Evolutionary conservation across 139 green algal species (phyloP).

Genomic region (Chlorella sorokiniana): DNA sequence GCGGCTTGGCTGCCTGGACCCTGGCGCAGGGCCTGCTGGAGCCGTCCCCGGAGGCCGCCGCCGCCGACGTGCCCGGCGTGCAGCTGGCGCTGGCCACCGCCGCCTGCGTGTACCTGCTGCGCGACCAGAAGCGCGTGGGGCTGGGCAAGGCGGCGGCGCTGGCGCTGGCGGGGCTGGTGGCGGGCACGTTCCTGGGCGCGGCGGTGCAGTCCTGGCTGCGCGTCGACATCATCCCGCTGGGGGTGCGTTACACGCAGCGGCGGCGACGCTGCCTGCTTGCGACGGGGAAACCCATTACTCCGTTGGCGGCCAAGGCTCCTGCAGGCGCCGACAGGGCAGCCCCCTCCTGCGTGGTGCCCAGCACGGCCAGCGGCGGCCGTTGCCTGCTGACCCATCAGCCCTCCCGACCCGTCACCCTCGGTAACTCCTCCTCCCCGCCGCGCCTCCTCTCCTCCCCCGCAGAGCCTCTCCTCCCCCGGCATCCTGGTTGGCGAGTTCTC

Average conservation of each 20-base stretch:
- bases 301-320: too few species aligned
- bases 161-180: constrained; percentile 60
- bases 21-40: constrained; percentile 56
- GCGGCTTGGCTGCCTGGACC: constrained; percentile 53
- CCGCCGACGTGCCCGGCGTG: constrained; percentile 69
- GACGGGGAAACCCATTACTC: too few species aligned
- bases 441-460: neutral
- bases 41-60: constrained; percentile 45
- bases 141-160: constrained; percentile 62
- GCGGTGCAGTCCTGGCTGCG: constrained; percentile 78
- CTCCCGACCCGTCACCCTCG: too few species aligned
- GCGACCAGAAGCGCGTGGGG: constrained; percentile 71
- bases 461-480: constrained; percentile 71
- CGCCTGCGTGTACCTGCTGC: constrained; percentile 78
- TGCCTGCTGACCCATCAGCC: neutral
- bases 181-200: constrained; percentile 71
- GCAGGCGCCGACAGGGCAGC: too few species aligned
- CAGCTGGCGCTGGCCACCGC: constrained; percentile 78
- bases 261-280: neutral
- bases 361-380: neutral
- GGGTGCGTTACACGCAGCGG: constrained; percentile 43
- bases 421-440: neutral
- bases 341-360: neutral
- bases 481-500: constrained; percentile 72
- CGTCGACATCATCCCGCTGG: constrained; percentile 87